Percentiles rank a stretch among this genome's conserved stretches.
Conservation (phyloP, 805 yeast genomes). For the Ascoidea tarda region DNA sequence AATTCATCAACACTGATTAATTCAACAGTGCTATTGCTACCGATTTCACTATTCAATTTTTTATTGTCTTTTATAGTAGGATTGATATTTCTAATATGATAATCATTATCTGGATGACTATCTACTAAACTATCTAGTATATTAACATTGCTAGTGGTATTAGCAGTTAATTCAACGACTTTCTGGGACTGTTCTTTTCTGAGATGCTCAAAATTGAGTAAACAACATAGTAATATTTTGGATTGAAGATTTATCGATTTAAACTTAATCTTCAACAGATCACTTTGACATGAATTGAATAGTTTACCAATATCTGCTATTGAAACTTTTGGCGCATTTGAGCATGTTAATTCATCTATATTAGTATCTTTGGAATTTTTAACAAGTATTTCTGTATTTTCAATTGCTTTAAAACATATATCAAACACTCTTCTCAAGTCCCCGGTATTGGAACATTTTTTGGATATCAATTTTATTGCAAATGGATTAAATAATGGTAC, state of each 20-base stretch:
- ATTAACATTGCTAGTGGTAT: not conserved
- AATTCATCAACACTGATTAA: conserved; percentile 36
- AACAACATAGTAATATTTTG: conserved; percentile 56
- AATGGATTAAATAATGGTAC: conserved; percentile 60
- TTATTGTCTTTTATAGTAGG: not conserved
- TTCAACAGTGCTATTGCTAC: not conserved
- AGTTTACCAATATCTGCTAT: conserved; percentile 74
- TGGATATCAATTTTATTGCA: conserved; percentile 76
- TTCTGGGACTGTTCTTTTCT: not conserved
- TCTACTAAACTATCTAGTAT: too few species aligned
- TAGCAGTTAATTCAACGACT: not conserved
- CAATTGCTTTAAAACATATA: conserved; percentile 65
- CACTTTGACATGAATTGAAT: conserved; percentile 37
- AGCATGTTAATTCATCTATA: conserved; percentile 13
- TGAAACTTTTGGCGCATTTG: conserved; percentile 44
- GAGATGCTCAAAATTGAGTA: conserved; percentile 27
- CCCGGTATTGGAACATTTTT: conserved; percentile 81
- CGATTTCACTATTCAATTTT: conserved; percentile 1
- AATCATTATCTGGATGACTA: not conserved
- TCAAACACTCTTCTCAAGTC: conserved; percentile 89
- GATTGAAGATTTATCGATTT: conserved; percentile 62
- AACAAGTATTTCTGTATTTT: conserved; percentile 46
- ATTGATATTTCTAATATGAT: too few species aligned
- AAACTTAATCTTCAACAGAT: conserved; percentile 28
- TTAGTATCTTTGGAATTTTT: conserved; percentile 14